These are phyloP conservation scores for Coemansia sp. DNA, from an alignment of 192 early-diverging fungal species.

Conservation along the genomic window DNA sequence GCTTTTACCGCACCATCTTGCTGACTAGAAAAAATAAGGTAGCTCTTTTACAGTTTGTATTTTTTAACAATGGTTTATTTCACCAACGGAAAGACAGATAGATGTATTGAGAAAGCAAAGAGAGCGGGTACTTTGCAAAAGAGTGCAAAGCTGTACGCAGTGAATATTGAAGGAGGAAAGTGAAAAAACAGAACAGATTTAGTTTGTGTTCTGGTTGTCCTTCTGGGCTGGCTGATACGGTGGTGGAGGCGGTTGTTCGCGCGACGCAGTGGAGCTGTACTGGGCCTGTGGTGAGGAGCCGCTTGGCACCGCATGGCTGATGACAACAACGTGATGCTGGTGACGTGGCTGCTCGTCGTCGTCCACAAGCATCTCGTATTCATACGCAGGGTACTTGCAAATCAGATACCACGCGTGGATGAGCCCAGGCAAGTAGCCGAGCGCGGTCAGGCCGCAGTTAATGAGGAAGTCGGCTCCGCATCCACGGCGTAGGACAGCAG, in stretches of 20 bases:
- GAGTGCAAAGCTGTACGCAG: too few relatives aligned
- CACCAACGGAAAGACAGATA: too few relatives aligned
- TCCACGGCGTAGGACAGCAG: slow-evolving; percentile 63
- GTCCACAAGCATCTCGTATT: slow-evolving; percentile 54
- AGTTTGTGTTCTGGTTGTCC: slow-evolving; percentile 12
- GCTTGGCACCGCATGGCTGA: slow-evolving; percentile 17
- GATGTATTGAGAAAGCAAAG: too few relatives aligned
- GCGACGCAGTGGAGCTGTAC: not conserved
- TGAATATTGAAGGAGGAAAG: too few relatives aligned
- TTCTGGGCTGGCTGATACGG: slow-evolving; percentile 33
- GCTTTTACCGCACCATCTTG: too few relatives aligned
- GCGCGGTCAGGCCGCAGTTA: slow-evolving; percentile 68
- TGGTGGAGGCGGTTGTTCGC: slow-evolving; percentile 32
- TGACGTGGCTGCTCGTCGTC: slow-evolving; percentile 35
- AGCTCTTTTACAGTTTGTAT: too few relatives aligned
- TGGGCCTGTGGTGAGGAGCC: slow-evolving; percentile 6
- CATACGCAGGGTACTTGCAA: slow-evolving; percentile 55
- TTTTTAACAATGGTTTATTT: too few relatives aligned
- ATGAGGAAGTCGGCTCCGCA: slow-evolving; percentile 67
- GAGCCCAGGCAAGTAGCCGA: slow-evolving; percentile 73
- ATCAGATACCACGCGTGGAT: slow-evolving; percentile 70
- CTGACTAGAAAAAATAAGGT: too few relatives aligned
- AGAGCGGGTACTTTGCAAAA: too few relatives aligned
- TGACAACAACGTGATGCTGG: slow-evolving; percentile 38
- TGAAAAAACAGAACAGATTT: not conserved